Conservation (phyloP, 257 asterid genomes). For the Przewalskia tangutica region DNA sequence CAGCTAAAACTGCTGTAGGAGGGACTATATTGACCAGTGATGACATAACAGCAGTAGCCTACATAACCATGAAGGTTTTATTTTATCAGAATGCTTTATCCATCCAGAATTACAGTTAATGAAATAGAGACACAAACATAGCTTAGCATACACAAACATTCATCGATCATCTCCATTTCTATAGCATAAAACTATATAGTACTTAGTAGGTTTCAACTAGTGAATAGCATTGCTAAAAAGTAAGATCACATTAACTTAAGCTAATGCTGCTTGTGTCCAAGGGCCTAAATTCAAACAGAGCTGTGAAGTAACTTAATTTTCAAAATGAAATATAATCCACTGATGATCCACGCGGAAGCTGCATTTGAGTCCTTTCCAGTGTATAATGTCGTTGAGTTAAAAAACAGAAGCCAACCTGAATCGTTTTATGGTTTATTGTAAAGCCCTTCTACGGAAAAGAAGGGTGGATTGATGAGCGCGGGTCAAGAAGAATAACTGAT, state of each 20-base stretch:
- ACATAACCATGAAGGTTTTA: neutral
- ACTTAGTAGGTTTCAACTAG: neutral
- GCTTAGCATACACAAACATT: neutral
- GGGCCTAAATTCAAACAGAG: neutral
- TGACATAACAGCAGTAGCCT: constrained; percentile 69
- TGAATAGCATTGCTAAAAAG: neutral
- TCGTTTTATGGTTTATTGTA: neutral
- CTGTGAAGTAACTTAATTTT: neutral
- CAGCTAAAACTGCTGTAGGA: constrained; percentile 63
- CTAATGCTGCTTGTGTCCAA: neutral
- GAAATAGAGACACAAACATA: neutral
- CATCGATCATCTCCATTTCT: neutral
- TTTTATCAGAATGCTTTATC: neutral
- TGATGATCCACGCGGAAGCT: neutral
- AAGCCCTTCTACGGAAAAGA: neutral
- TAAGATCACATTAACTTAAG: neutral
- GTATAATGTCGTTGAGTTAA: neutral
- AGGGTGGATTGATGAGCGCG: neutral
- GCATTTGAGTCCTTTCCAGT: neutral
- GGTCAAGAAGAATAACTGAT: neutral
- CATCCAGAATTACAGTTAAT: neutral
- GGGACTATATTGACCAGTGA: constrained; percentile 68
- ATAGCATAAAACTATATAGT: no score
- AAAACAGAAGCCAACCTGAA: neutral
- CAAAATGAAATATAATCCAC: neutral